Percentiles rank a stretch among this genome's conserved stretches.
These are phyloP conservation scores for Aspergillus hiratsukae DNA, from an alignment of 2,329 filamentous ascomycete species.

Conservation along the genomic window DNA sequence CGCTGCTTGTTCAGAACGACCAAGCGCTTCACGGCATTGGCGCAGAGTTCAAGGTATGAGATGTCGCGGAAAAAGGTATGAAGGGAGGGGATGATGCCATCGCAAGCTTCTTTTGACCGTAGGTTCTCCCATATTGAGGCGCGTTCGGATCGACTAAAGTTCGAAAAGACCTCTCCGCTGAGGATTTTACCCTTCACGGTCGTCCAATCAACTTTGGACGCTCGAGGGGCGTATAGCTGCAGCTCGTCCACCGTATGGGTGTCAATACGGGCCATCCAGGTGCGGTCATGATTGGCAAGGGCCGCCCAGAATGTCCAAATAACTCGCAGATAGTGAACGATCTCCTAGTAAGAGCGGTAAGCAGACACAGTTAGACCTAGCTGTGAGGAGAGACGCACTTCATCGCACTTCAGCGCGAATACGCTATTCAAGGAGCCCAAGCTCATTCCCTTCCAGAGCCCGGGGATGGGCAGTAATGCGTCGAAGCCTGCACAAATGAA, in stretches of 20 bases:
- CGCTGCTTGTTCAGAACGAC: no score
- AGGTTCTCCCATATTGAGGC: no score
- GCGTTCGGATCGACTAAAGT: no score
- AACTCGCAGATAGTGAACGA: slow-evolving; percentile 14
- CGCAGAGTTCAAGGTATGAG: no score
- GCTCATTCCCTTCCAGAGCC: slow-evolving; percentile 9
- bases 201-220: slow-evolving; percentile 1
- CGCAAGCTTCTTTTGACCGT: no score
- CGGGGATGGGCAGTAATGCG: slow-evolving; percentile 8
- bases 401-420: slow-evolving; percentile 11
- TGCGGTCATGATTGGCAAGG: slow-evolving; percentile 10
- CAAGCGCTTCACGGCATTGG: no score
- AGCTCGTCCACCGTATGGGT: slow-evolving; percentile 14
- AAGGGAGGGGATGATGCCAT: no score
- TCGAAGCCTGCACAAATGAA: slow-evolving; percentile 8
- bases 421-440: slow-evolving; percentile 13
- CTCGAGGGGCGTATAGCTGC: slow-evolving; percentile 15
- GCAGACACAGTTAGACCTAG: not conserved
- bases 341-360: slow-evolving; percentile 13
- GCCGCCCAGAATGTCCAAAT: slow-evolving; percentile 18
- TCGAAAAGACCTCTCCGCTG: no score
- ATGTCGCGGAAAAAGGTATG: no score
- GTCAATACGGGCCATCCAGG: slow-evolving; percentile 17
- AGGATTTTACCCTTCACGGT: not conserved
- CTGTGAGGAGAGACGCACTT: slow-evolving; percentile 8